Base-by-base conservation (phyloP, 768 basidiomycete species). In the Mycena vitilis region DNA sequence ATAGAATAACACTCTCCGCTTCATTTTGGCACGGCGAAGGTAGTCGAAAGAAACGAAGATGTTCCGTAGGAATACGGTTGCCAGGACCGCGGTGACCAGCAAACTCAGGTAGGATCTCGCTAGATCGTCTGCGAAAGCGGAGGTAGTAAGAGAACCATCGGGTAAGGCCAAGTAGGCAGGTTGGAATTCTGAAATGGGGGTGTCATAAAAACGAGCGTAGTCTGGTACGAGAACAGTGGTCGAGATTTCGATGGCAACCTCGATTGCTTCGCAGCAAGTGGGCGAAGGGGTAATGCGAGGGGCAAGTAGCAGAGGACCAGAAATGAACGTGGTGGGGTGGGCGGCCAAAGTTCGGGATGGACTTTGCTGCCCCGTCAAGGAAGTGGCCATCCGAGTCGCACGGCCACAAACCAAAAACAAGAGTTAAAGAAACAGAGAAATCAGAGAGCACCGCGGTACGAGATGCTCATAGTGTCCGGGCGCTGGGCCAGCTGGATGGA, bases 71-170 rank as follows among this genome's bases (percentile, higher is more conserved):
- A 89, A 89, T 36, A 90, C 74, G 72, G 83, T 81, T 42, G 81
- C 79, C 59, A 90, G 78, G 42, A 82, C 80, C 38, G 86, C 86
- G n/a, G 80, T 77, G 34, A 88, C 77, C 65, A 89, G 72, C 18
- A 91, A 76, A 67, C 79, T 78, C 25, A 83, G 73, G 69, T 85
- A 63, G 23, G 71, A 68, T 22, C 60, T 81, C 10, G 84, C 79
- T 7, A 86, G 74, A 66, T 88, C 86, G 11, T 81, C 70, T n/a
- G 79, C 72, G 71, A 84, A 84, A 11, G 84, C 81, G 1, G 84
- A 75, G 13, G 88, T 78, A 13, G 89, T 66, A 48, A 90, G 84
- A n/a, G 89, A 88, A n/a, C 89, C 89, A 75, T 91, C 89, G 16
- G 73, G 72, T 38, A 86, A 79, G 34, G 85, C 75, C 42, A 77